Conservation (phyloP, 148 eudicot species). For the Rhododendron williamsianum region DNA sequence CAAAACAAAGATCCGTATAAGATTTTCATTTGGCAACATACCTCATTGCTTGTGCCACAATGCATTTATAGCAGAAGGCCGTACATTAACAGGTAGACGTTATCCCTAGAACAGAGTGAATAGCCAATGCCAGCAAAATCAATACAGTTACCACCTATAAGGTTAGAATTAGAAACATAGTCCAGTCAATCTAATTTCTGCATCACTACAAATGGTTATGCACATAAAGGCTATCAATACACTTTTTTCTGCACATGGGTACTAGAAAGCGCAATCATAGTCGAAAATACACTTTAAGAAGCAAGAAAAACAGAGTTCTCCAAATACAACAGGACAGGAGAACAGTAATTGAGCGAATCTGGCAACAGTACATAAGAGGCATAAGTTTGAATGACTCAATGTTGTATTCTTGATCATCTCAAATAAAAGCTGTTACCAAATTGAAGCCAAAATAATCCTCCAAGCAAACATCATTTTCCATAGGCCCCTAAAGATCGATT, state of each 20-base stretch:
- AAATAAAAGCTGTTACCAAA: not conserved
- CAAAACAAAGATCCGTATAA: not conserved
- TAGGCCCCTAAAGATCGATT: not conserved
- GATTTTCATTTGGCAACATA: conserved; percentile 11
- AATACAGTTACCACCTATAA: conserved; percentile 4
- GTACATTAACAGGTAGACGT: conserved; percentile 22
- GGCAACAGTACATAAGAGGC: not conserved
- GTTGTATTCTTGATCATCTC: not conserved
- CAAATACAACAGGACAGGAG: not conserved
- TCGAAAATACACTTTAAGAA: not conserved
- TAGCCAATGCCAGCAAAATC: conserved; percentile 1
- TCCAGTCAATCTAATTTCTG: conserved; percentile 2
- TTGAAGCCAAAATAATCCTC: not conserved
- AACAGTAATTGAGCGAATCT: not conserved
- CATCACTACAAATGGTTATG: not conserved
- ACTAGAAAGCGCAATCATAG: not conserved
- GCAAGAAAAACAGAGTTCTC: not conserved
- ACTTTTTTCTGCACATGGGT: not conserved
- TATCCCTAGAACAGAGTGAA: not conserved
- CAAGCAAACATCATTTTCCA: not conserved
- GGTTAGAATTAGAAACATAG: conserved; percentile 11
- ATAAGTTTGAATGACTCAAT: not conserved
- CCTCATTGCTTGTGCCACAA: conserved; percentile 52
- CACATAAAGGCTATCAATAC: not conserved
- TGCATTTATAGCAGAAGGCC: conserved; percentile 36